Base-by-base conservation (phyloP, 2,329 filamentous ascomycete species). In the Curvularia lunata region DNA sequence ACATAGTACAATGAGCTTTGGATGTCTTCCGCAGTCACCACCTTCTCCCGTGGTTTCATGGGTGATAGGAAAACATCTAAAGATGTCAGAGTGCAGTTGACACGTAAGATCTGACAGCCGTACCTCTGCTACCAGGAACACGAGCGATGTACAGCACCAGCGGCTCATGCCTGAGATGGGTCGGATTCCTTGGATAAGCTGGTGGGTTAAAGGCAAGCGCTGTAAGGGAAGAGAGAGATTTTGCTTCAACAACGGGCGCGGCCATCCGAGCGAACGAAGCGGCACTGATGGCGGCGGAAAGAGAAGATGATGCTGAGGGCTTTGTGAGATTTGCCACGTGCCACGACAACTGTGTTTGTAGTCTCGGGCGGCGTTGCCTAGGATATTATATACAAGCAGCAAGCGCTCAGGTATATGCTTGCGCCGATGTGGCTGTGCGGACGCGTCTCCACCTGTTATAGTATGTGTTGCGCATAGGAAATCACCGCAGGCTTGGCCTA, bases 51-150 rank as follows among this genome's bases (percentile, higher is more conserved):
- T 1, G 95, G 95, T 74, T 96, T 97, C 62, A 95, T 85, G 0
- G 95, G 91, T 1, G 94, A 96, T 45, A 99, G 86, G 67, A 97
- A 96, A 56, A 97, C 85, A 83, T 97, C 94, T 95, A 47, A 12
- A 41, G 46, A 8, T 25, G 59, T 73, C 66, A 74, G 67, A 50
- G 12, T 38, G 19, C 40, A 19, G 13, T 28, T 19, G 42, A 21
- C 18, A 32, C 28, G 2, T 30, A 43, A n/a, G 25, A 18, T 12
- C 47, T 16, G 52, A 54, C 61, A 65, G 59, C 74, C 80, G 64
- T 81, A 93, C 92, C 91, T 88, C 88, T 87, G 62, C 91, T 96
- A 21, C 94, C 94, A 1, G 95, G 95, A 0, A 99, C 94, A 65
- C 94, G 84, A 34, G 94, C 92, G 65, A 99, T 96, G 78, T 99